Percentiles rank a stretch among this genome's conserved stretches.
These are phyloP conservation scores for Delonix regia DNA, from an alignment of 306 rosid species.

Conservation along the genomic window DNA sequence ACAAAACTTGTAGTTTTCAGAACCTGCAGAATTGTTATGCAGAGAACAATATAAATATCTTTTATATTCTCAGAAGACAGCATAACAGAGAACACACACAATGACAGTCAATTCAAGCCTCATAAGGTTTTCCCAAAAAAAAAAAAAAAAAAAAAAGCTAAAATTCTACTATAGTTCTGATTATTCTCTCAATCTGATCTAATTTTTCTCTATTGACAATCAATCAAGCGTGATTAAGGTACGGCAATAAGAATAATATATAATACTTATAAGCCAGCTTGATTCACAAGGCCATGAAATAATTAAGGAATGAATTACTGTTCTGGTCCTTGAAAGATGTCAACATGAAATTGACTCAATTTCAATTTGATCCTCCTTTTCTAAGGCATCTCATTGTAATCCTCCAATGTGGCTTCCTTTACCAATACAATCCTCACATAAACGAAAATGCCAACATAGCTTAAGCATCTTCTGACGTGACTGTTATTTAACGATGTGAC, in stretches of 20 bases:
- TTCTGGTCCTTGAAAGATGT: background rate
- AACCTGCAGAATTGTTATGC: slow-evolving; percentile 47
- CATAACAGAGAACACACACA: background rate
- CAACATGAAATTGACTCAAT: too few species aligned
- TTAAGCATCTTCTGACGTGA: too few species aligned
- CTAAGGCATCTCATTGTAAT: background rate
- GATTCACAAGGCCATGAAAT: background rate
- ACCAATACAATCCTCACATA: background rate
- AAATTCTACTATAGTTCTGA: background rate
- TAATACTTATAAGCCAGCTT: background rate
- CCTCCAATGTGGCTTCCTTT: background rate
- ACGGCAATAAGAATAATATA: background rate
- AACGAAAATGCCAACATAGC: too few species aligned
- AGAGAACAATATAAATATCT: background rate
- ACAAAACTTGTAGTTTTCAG: slow-evolving; percentile 53
- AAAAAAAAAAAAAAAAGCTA: too few species aligned
- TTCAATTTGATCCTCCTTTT: background rate
- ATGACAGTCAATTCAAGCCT: background rate
- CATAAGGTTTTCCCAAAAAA: too few species aligned
- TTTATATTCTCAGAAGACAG: background rate
- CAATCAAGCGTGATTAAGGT: background rate
- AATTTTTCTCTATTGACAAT: background rate
- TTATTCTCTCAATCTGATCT: background rate
- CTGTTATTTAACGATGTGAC: too few species aligned
- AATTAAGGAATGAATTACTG: background rate